Base-by-base conservation (phyloP, 2,329 filamentous ascomycete genomes). In the Helotiales sp. region DNA sequence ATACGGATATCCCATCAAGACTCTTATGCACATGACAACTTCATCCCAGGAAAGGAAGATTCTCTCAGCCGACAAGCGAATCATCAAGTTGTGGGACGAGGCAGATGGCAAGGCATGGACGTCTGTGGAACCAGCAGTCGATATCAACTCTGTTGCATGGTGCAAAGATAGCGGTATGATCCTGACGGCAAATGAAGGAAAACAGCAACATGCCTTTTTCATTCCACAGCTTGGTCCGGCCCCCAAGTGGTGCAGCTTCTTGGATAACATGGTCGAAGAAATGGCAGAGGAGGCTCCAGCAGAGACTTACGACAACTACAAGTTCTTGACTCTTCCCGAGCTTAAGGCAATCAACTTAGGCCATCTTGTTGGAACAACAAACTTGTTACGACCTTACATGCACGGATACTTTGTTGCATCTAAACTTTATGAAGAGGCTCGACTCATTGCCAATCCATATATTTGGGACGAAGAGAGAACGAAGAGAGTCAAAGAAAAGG, bases 381-480 rank as follows among this genome's bases (percentile, higher is more conserved):
- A 92, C 76, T 82, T 98, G 22, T 83, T 99, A 47, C 87, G 95
- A 52, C 96, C 96, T 50, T 99, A 99, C 78, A 99, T 99, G 96
- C 96, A 99, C 78, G 96, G 96, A 74, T 98, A 96, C 84, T 99
- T 99, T 81, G 94, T 99, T 58, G 93, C 92, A 40, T 95, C 96
- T 74, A 93, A 94, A 76, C 82, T 99, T 28, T 98, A 99, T 79
- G 96, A 99, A 77, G 94, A 99, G 79, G 96, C 96, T 20, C 86
- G 92, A 64, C 83, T 99, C 68, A 97, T 98, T 74, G 91, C 92
- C 59, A 97, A 98, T 80, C 96, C 96, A 0, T 96, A 96, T 77
- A 87, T 96, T 61, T 97, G 92, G 86, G 93, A 97, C 77, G 93
- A 98, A 75, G 93, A 98, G 79, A 87, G 93, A 65, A 89, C 90